Percentiles rank a stretch among this genome's conserved stretches.
These are phyloP conservation scores for Aspergillus wentii DNA, from an alignment of 495 filamentous ascomycete species.

Conservation along the genomic window DNA sequence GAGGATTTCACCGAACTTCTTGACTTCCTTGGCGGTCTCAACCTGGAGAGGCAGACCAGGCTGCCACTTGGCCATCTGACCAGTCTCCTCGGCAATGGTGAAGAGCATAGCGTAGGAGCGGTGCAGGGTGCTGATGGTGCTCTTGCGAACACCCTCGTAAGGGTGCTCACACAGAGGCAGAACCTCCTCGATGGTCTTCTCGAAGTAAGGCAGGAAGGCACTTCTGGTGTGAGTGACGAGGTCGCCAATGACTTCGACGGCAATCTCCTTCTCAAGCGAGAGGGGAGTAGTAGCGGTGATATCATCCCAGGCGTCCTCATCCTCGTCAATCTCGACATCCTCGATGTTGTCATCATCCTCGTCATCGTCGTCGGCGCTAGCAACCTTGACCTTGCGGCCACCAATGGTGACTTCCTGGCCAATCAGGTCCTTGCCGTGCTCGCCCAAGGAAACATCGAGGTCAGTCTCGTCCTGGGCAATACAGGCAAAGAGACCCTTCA, in stretches of 20 bases:
- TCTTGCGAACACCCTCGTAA: slow-evolving; percentile 92
- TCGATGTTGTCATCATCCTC: slow-evolving; percentile 53
- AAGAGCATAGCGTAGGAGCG: slow-evolving; percentile 89
- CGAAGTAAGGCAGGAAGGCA: slow-evolving; percentile 78
- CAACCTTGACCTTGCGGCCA: slow-evolving; percentile 81
- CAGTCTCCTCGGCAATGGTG: slow-evolving; percentile 76
- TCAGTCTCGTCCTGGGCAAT: slow-evolving; percentile 88
- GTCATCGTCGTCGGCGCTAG: slow-evolving; percentile 52
- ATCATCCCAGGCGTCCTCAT: slow-evolving; percentile 83
- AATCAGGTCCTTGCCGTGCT: slow-evolving; percentile 70
- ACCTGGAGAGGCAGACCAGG: slow-evolving; percentile 80
- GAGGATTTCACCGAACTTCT: slow-evolving; percentile 84
- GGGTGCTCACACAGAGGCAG: slow-evolving; percentile 75
- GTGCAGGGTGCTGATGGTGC: slow-evolving; percentile 85
- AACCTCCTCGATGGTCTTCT: slow-evolving; percentile 81
- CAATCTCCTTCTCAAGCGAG: slow-evolving; percentile 95
- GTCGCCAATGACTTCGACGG: slow-evolving; percentile 90
- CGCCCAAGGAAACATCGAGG: slow-evolving; percentile 72
- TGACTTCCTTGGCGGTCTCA: slow-evolving; percentile 67
- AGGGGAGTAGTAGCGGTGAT: slow-evolving; percentile 75
- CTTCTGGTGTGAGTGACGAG: slow-evolving; percentile 78
- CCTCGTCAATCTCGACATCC: slow-evolving; percentile 64
- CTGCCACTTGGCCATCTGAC: slow-evolving; percentile 77
- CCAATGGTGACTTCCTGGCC: slow-evolving; percentile 70
- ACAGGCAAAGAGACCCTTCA: slow-evolving; percentile 78